Base-by-base conservation (phyloP, 306 rosid species). In the Gastrolobium bilobum region DNA sequence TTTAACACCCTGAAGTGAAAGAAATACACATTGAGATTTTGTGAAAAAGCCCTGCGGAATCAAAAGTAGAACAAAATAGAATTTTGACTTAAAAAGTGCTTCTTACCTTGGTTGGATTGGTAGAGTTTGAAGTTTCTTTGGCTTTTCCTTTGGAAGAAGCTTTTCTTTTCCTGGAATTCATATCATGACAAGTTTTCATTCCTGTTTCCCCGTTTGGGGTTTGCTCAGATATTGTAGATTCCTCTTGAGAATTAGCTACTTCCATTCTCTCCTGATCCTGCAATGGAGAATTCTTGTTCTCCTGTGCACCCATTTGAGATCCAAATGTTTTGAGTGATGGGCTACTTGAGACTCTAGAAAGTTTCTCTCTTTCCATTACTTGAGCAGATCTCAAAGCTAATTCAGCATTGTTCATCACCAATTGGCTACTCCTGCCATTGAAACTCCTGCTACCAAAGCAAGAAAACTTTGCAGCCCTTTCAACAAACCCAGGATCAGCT, bases 361-460 rank as follows among this genome's bases (percentile, higher is more conserved):
- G 43, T 78, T 79, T 90, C 5, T 52, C 91, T 68, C 80, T 82
- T 4, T 47, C 88, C 53, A 81, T 57, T 0, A 64, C 62, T 29
- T 77, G 58, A 4, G 64, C 43, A 79, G 92, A 86, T 84, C 92
- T 83, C 50, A 14, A 78, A 26, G 51, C 15, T 6, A 86, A 74
- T 7, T 87, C 97, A 59, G 71, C 85, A 79, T 77, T 73, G 72
- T 76, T 90, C 67, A 50, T 43, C 11, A 82, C 88, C 10, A 87
- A 57, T 38, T 85, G 91, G 54, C 14, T 61, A 7, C 81, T 82
- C 40, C 96, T 85, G 6, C 85, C 91, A 71, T 91, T 91, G 81
- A 91, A 91, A 78, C 96, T 95, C 81, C 88, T 84, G 77, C 96
- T 95, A 0, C 99, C 99, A 68, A 95, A 95, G 79, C 97, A 91